Base-by-base conservation (phyloP, 768 basidiomycete genomes). In the Amyloporia xantha region DNA sequence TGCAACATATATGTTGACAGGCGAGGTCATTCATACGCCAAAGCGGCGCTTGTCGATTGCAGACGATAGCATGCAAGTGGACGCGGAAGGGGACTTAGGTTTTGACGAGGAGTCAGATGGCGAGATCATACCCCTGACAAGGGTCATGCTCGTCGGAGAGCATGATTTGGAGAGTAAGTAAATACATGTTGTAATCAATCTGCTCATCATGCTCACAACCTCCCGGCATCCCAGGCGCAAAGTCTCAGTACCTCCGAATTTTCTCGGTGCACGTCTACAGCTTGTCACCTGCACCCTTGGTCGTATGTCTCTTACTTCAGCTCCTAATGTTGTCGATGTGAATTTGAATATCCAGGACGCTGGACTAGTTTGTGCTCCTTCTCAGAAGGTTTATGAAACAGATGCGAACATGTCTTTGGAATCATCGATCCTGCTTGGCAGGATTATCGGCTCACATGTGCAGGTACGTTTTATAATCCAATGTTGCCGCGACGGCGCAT, bases 1-100 rank as follows among this genome's bases (percentile, higher is more conserved):
- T 46, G 86, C 89, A n/a, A 90, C 86, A 0, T 90, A 86, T 66
- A 65, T 86, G 30, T 57, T 91, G 11, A 78, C 74, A 12, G 89
- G 89, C 21, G 76, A 81, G 47, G 62, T 71, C 2, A 48, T 62
- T 44, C n/a, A n/a, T n/a, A n/a, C n/a, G n/a, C n/a, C n/a, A n/a
- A n/a, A n/a, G n/a, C n/a, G n/a, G n/a, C n/a, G n/a, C n/a, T n/a
- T n/a, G n/a, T 46, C 56, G 19, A 20, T 19, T 4, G 25, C 39
- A 43, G 36, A 40, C 41, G 45, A 44, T 6, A 47, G 5, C 41
- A 12, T 65, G 28, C 56, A 59, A 10, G 63, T 71, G 57, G 70
- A 74, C 13, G 44, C 69, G 33, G 70, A 72, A 48, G 63, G 69
- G 46, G 73, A 75, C n/a, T 12, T 27, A 39, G 15, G 7, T 3